Evolutionary conservation across 129 eudicot species (phyloP).

Genomic region (Logfia minima): DNA sequence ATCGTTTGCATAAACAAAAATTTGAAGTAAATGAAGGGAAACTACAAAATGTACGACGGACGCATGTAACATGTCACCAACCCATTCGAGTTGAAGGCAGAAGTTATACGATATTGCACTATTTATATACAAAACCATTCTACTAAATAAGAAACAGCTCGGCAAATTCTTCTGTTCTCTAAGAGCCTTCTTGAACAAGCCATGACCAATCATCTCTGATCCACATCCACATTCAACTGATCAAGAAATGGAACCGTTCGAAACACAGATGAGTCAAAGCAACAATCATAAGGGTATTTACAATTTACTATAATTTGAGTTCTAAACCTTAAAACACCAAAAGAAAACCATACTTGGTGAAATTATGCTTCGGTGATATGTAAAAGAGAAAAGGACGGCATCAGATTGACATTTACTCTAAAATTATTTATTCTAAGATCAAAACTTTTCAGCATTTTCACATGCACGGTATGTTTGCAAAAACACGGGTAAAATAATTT

Average conservation of each 20-base stretch:
- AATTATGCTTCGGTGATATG: neutral
- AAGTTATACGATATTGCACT: conserved; percentile 23
- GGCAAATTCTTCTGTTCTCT: conserved; percentile 6
- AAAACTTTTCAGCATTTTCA: neutral
- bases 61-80: neutral
- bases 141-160: conserved; percentile 7
- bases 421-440: neutral
- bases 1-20: conserved; percentile 14
- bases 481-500: neutral
- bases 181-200: neutral
- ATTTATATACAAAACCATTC: conserved; percentile 34
- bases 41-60: conserved; percentile 25
- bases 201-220: conserved; percentile 22
- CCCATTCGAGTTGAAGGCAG: conserved; percentile 9
- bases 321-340: neutral
- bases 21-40: conserved; percentile 7
- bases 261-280: neutral
- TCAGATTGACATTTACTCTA: neutral
- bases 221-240: conserved; percentile 25
- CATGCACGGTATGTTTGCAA: neutral
- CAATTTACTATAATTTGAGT: neutral
- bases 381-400: neutral
- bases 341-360: neutral
- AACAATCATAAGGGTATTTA: neutral
- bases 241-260: neutral